Percentiles rank a stretch among this genome's conserved stretches.
Conservation (phyloP, 495 filamentous ascomycete genomes). For the Tuber melanosporum region DNA sequence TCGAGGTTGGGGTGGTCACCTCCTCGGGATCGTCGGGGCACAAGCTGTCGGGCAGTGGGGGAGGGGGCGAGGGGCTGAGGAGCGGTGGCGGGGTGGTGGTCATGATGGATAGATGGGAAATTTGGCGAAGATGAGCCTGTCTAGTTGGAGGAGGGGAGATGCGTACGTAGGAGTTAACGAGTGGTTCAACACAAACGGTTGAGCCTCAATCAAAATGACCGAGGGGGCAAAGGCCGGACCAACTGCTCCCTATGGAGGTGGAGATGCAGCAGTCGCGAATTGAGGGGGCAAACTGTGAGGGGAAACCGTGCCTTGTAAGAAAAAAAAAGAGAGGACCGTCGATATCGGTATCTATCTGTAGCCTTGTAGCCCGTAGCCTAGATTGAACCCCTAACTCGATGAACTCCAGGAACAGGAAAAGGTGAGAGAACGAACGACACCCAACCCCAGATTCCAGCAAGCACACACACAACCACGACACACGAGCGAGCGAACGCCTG, state of each 20-base stretch:
- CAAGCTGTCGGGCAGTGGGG: not conserved
- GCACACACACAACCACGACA: not conserved
- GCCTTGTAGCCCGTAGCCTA: not conserved
- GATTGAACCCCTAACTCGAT: not conserved
- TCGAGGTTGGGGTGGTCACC: not conserved
- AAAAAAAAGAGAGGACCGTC: not conserved
- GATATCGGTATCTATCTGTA: not conserved
- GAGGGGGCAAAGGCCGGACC: not conserved
- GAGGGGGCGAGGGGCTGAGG: not conserved
- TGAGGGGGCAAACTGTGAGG: not conserved
- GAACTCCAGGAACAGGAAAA: not conserved
- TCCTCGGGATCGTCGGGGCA: slow-evolving; percentile 1
- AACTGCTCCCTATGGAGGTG: not conserved
- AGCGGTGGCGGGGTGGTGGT: not conserved
- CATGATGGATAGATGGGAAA: not conserved
- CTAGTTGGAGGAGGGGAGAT: not conserved
- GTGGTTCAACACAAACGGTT: not conserved
- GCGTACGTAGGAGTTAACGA: not conserved
- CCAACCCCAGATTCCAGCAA: not conserved
- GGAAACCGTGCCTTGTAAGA: not conserved
- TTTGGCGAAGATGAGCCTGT: not conserved
- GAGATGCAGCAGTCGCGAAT: not conserved
- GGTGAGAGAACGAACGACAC: not conserved
- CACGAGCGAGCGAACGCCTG: not conserved
- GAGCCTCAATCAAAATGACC: not conserved